A percentile compares a stretch with the other conserved stretches of the same genome.
These are phyloP conservation scores for Trichoderma atroviride DNA, from an alignment of 2,329 filamentous ascomycete species.

Conservation along the genomic window DNA sequence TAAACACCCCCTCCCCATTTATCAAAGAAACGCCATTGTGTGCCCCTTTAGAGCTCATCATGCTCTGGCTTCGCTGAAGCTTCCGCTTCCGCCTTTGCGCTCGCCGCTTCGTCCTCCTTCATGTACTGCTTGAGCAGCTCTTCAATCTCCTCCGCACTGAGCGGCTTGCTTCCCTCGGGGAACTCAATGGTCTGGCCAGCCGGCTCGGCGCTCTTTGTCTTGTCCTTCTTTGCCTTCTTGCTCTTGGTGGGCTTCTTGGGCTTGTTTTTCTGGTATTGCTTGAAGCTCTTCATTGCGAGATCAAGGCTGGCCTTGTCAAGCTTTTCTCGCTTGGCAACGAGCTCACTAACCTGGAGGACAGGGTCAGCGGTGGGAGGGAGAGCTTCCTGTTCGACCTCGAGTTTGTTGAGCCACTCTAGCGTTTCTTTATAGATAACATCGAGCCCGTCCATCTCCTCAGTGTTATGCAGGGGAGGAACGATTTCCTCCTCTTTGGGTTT, in stretches of 20 bases:
- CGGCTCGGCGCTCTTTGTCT: conserved; percentile 41
- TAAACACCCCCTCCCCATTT: background rate
- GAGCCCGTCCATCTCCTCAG: conserved; percentile 70
- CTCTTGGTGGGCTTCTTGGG: conserved; percentile 51
- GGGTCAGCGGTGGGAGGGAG: conserved; percentile 73
- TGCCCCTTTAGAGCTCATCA: conserved; percentile 41
- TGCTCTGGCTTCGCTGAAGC: conserved; percentile 34
- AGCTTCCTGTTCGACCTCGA: conserved; percentile 69
- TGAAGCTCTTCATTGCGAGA: conserved; percentile 69
- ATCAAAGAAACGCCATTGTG: conserved; percentile 9
- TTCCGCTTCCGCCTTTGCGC: conserved; percentile 37
- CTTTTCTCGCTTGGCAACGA: conserved; percentile 68
- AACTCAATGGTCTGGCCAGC: conserved; percentile 46
- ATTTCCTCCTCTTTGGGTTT: conserved; percentile 53
- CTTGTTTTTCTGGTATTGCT: conserved; percentile 48
- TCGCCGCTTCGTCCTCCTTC: conserved; percentile 35
- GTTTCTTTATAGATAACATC: conserved; percentile 64
- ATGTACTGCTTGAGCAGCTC: conserved; percentile 48
- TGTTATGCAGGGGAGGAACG: conserved; percentile 68
- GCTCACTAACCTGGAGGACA: conserved; percentile 70
- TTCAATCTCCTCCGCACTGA: conserved; percentile 53
- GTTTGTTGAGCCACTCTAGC: conserved; percentile 73
- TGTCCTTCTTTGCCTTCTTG: conserved; percentile 45
- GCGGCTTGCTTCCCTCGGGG: conserved; percentile 40
- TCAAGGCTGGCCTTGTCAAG: conserved; percentile 72